These are phyloP conservation scores for Mucor indicus DNA, from an alignment of 371 early-diverging fungal genomes.

Conservation along the genomic window DNA sequence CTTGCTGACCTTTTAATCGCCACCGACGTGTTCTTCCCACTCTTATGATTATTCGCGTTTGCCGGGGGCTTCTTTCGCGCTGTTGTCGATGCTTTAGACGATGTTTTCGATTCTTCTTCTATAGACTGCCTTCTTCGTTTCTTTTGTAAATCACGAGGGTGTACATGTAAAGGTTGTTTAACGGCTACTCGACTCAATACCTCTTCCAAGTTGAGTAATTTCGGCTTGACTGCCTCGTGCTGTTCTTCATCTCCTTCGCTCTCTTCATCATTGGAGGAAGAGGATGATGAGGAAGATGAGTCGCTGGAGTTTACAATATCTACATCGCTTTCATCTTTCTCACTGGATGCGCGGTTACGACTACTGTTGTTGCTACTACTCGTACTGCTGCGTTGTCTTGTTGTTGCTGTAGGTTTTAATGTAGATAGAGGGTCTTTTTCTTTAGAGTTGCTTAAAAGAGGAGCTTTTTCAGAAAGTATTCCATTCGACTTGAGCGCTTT, in stretches of 20 bases:
- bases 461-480: not conserved
- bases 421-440: not conserved
- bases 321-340: slow-evolving; percentile 21
- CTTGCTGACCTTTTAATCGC: not conserved
- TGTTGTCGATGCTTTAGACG: not conserved
- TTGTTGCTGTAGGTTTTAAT: not conserved
- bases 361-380: not conserved
- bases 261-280: slow-evolving; percentile 8
- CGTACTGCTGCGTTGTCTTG: not conserved
- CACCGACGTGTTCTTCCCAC: not conserved
- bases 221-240: not conserved
- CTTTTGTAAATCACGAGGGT: slow-evolving; percentile 22
- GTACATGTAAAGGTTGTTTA: slow-evolving; percentile 14
- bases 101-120: not conserved
- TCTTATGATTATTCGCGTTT: not conserved
- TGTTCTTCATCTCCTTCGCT: slow-evolving; percentile 6
- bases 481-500: slow-evolving; percentile 33
- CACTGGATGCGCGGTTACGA: not conserved
- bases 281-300: slow-evolving; percentile 3
- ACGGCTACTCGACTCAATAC: slow-evolving; percentile 33
- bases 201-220: slow-evolving; percentile 30
- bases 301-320: slow-evolving; percentile 25
- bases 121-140: slow-evolving; percentile 9
- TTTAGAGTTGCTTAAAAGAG: slow-evolving; percentile 2
- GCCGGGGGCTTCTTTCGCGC: slow-evolving; percentile 1